These are phyloP conservation scores for Metschnikowia cerradonensis DNA, from an alignment of 805 yeast genomes.

Conservation along the genomic window DNA sequence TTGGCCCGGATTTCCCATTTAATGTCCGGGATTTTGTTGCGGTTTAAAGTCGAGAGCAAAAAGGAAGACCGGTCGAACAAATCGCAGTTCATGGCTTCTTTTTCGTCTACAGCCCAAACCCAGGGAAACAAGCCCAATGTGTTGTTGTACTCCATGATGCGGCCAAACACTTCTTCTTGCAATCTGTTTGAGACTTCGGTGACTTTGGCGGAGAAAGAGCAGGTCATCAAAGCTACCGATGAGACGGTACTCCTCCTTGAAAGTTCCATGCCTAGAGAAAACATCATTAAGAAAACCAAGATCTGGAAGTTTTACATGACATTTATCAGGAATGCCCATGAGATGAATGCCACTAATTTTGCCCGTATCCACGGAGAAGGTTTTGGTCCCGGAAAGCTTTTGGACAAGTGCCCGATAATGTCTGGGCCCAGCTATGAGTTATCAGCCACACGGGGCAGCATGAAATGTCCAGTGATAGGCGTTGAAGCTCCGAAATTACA, in stretches of 20 bases:
- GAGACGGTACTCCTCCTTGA: constrained; percentile 13
- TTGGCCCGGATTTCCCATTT: constrained; percentile 30
- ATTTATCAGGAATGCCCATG: constrained; percentile 29
- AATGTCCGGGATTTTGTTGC: constrained; percentile 29
- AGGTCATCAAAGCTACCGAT: constrained; percentile 14
- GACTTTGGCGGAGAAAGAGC: constrained; percentile 10
- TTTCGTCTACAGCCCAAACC: neutral
- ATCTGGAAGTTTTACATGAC: constrained; percentile 40
- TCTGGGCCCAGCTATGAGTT: constrained; percentile 29
- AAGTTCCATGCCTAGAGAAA: constrained; percentile 3
- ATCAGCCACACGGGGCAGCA: constrained; percentile 16
- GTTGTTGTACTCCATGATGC: constrained; percentile 1
- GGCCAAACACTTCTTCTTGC: neutral
- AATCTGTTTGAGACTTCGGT: constrained; percentile 5
- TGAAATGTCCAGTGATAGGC: constrained; percentile 18
- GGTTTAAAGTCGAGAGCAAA: constrained; percentile 18
- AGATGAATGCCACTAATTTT: constrained; percentile 25
- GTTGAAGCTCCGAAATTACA: neutral
- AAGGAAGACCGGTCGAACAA: neutral
- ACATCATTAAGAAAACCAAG: constrained; percentile 16
- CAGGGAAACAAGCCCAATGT: neutral
- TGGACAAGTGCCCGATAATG: constrained; percentile 18
- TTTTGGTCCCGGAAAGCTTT: constrained; percentile 13
- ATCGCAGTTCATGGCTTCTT: constrained; percentile 4
- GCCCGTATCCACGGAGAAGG: constrained; percentile 24